Conservation (phyloP, 192 early-diverging fungal species). For the Entomortierella parvispora region DNA sequence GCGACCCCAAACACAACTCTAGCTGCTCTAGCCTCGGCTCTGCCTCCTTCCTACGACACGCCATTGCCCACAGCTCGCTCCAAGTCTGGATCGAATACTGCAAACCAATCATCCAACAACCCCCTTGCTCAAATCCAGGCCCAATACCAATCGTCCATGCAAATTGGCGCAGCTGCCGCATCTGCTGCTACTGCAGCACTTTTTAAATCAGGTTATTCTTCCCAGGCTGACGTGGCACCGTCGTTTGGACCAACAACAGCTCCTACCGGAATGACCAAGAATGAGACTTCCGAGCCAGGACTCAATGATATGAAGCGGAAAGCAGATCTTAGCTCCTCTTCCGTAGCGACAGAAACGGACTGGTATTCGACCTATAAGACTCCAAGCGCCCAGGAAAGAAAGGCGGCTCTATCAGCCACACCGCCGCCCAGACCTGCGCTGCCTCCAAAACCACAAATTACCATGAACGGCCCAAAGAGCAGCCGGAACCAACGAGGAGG, state of each 20-base stretch:
- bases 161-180: conserved; percentile 41
- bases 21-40: not conserved
- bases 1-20: not conserved
- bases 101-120: not conserved
- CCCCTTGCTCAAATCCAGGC: conserved; percentile 31
- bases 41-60: conserved; percentile 39
- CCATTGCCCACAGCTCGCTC: conserved; percentile 20
- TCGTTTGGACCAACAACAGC: not conserved
- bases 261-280: not conserved
- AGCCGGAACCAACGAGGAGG: not conserved
- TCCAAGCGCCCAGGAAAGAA: conserved; percentile 14
- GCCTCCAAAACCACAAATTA: not conserved
- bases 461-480: conserved; percentile 9
- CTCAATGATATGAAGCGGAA: not conserved
- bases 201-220: conserved; percentile 10
- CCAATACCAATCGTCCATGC: conserved; percentile 39
- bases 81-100: not conserved
- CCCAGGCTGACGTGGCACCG: not conserved
- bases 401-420: conserved; percentile 1
- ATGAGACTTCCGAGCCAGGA: not conserved
- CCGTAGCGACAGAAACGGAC: not conserved
- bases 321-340: not conserved
- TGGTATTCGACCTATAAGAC: conserved; percentile 40
- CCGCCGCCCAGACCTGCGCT: not conserved
- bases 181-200: conserved; percentile 37